Base-by-base conservation (phyloP, 169 alveolate genomes). In the Theileria parva region DNA sequence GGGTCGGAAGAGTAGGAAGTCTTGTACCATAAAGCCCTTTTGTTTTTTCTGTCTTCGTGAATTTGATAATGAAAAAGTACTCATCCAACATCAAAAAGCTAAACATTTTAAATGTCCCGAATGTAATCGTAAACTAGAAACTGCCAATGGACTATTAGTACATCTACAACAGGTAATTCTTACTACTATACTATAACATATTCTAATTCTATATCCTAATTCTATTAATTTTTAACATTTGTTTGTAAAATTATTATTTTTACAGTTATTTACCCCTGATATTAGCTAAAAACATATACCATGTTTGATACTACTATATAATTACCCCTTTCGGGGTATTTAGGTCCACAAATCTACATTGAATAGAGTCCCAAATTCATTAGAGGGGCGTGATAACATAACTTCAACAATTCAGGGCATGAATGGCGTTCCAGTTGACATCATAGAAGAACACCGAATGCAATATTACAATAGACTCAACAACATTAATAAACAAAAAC, bases 31-130 rank as follows among this genome's bases (percentile, higher is more conserved):
- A 73, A 95, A 97, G 89, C 99, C 99, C 21, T 98, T 98, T 88
- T 98, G 99, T 89, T 98, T 96, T 81, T 98, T 97, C 87, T 98
- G 99, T 80, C 98, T 95, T 75, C 93, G 99, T 74, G 99, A 97
- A 86, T 98, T 97, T 85, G 97, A 96, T 59, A 98, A 97, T 79
- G 99, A 97, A 67, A 93, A 96, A 86, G 96, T 97, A 34, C 95
- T 98, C 80, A 95, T 96, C 50, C 97, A 97, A 80, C 99, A 98
- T 84, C 99, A 98, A 86, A 98, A 98, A 85, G 99, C 98, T 55
- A 95, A 98, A 72, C 99, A 98, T 79, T 98, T 98, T 88, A 95
- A 97, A 74, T 98, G 99, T 88, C 86, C 68, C 12, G 90, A 92
- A 44, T 98, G 99, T 73, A 95, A 89, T 71, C 94, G 99, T 77